Evolutionary conservation across 2,329 filamentous ascomycete genomes (phyloP), one percentile per base, ranked within the genome.

Genomic region (Cercospora brassicicola): DNA sequence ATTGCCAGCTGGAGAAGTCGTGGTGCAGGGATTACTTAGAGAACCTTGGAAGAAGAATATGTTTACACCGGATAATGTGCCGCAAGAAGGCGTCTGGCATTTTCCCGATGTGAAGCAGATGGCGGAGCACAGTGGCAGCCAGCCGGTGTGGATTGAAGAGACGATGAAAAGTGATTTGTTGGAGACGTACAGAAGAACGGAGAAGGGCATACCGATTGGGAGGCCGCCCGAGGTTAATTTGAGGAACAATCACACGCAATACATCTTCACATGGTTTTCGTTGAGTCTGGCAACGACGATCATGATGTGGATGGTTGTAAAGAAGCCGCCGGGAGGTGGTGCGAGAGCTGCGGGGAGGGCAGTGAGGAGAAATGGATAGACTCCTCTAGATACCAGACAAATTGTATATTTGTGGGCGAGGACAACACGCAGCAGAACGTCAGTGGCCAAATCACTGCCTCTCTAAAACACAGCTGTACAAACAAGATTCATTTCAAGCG

Each of bases 221-320:
- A 87, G 94, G 77, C 83, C 92, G 6, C 87, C 95, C 4, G 93
- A 96, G 81, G 94, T 99, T 69, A 96, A 96, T 78, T 83, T 99
- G 77, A 88, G 93, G 79, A 99, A 99, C 79, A 98, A 96, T 81
- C 95, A 99, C 81, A 89, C 92, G 71, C 95, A 98, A 84, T 99
- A 99, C 81, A 99, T 99, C 74, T 95, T 97, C 80, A 99, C 95
- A 73, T 99, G 95, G 95, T 98, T 92, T 91, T 70, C 86, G 96
- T 71, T 90, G 89, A 66, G 80, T 90, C 48, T 73, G 33, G 94
- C 94, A 66, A 99, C 95, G 45, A 89, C 92, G 11, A 87, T 99
- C 77, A 99, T 99, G 95, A 84, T 99, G 77, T 97, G 91, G 87
- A 94, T 98, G 91, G 89, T 99, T 42, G 83, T 97, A 69, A 93